Evolutionary conservation across 1,284 basidiomycete genomes (phyloP).

Genomic region (Marasmius tenuissimus): DNA sequence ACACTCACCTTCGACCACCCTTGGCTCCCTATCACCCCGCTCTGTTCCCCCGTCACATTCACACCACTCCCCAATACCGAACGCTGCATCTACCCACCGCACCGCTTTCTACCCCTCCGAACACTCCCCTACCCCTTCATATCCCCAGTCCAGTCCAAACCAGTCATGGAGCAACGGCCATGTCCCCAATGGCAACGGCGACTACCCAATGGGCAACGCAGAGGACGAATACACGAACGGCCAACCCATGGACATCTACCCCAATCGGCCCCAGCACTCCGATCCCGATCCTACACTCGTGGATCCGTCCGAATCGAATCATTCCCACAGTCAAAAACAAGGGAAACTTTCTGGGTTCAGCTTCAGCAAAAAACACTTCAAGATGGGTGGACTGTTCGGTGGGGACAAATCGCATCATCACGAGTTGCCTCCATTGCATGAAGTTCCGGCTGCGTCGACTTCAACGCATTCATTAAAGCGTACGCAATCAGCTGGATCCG

Average conservation of each 20-base stretch:
- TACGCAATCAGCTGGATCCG: conserved; percentile 79
- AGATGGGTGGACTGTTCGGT: conserved; percentile 77
- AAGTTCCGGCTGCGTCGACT: conserved; percentile 52
- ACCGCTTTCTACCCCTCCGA: conserved; percentile 48
- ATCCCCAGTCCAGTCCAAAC: conserved; percentile 28
- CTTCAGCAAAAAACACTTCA: conserved; percentile 66
- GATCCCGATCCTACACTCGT: conserved; percentile 37
- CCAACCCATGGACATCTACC: conserved; percentile 52
- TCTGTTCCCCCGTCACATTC: conserved; percentile 16
- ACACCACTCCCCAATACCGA: conserved; percentile 38
- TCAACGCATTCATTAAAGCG: conserved; percentile 78
- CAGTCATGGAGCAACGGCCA: conserved; percentile 33
- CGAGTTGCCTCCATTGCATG: conserved; percentile 69
- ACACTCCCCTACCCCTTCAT: conserved; percentile 26
- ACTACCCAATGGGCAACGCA: conserved; percentile 64
- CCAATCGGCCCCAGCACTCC: conserved; percentile 41
- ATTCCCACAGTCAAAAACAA: conserved; percentile 33
- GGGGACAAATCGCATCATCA: conserved; percentile 67
- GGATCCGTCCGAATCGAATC: conserved; percentile 25
- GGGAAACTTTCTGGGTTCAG: conserved; percentile 36
- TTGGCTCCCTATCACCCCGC: conserved; percentile 54
- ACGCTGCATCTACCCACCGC: conserved; percentile 52
- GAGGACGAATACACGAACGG: conserved; percentile 37
- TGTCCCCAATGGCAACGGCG: conserved; percentile 32
- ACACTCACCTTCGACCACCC: conserved; percentile 31